Evolutionary conservation across 2,329 filamentous ascomycete species (phyloP).

Genomic region (Aspergillus thermomutatus): DNA sequence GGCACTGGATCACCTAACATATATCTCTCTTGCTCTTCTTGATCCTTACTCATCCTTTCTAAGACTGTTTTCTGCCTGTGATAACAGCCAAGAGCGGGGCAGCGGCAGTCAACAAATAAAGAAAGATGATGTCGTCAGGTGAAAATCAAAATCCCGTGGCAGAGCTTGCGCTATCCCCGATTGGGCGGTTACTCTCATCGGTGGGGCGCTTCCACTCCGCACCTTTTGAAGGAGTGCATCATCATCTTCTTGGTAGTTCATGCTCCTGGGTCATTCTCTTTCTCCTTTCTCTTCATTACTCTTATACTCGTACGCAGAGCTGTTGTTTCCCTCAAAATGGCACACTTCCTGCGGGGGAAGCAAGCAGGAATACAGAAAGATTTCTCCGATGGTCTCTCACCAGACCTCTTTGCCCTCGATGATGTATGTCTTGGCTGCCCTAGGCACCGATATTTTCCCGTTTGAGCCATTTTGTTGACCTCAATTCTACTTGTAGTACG

Average conservation of each 20-base stretch:
- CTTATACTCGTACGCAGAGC: constrained; percentile 1
- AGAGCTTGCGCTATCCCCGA: neutral
- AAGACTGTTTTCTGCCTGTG: neutral
- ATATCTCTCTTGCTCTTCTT: neutral
- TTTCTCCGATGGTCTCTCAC: constrained; percentile 74
- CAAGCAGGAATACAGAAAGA: constrained; percentile 91
- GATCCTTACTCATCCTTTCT: neutral
- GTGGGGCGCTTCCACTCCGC: constrained; percentile 17
- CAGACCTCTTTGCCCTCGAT: constrained; percentile 77
- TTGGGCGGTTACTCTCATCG: neutral
- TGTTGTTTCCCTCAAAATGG: constrained; percentile 54
- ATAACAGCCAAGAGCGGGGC: constrained; percentile 9
- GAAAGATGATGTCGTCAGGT: constrained; percentile 5
- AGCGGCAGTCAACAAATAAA: neutral
- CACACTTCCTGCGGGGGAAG: constrained; percentile 84
- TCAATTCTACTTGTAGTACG: constrained; percentile 45
- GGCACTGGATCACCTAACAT: too few relatives aligned
- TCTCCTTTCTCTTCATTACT: constrained; percentile 1
- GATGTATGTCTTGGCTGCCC: constrained; percentile 55
- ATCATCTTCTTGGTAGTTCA: constrained; percentile 19
- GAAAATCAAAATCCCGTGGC: neutral
- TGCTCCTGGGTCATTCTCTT: constrained; percentile 7
- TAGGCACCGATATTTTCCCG: constrained; percentile 22
- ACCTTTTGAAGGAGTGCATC: constrained; percentile 13
- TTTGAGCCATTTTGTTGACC: neutral